A percentile compares a stretch with the other conserved stretches of the same genome.
Evolutionary conservation across 192 early-diverging fungal species (phyloP).

Genomic region (Entophlyctis luteolus): DNA sequence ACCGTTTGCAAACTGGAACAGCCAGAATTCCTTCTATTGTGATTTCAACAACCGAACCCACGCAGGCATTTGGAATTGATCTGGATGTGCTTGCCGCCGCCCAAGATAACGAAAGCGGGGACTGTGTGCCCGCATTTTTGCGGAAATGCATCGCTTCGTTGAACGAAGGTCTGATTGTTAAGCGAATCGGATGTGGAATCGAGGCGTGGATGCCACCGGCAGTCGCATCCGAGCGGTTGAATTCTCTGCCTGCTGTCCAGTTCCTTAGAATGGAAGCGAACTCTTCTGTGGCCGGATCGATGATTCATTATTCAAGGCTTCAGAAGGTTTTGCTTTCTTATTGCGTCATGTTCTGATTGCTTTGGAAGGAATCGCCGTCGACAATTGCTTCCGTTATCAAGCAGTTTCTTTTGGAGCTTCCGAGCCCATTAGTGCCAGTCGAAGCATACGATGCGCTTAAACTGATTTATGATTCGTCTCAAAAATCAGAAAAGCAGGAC

Average conservation of each 20-base stretch:
- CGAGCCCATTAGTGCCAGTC: slow-evolving; percentile 21
- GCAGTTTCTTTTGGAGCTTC: slow-evolving; percentile 33
- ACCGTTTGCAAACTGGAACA: slow-evolving; percentile 29
- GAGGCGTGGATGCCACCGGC: slow-evolving; percentile 33
- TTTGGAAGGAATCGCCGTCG: slow-evolving; percentile 4
- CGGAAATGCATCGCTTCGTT: slow-evolving; percentile 26
- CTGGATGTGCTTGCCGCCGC: slow-evolving; percentile 23
- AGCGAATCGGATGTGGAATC: slow-evolving; percentile 10
- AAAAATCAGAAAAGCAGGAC: neutral
- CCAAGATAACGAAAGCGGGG: slow-evolving; percentile 1
- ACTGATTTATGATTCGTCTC: slow-evolving; percentile 31
- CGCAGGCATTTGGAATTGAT: slow-evolving; percentile 34
- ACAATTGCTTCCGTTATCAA: slow-evolving; percentile 35
- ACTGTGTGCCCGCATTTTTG: slow-evolving; percentile 29
- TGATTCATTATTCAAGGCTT: neutral
- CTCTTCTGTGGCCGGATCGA: neutral
- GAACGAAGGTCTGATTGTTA: slow-evolving; percentile 18
- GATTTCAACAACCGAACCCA: neutral
- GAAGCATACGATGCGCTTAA: slow-evolving; percentile 32
- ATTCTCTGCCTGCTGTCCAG: slow-evolving; percentile 36
- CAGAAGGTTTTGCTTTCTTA: neutral
- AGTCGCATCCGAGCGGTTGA: neutral
- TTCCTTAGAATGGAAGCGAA: slow-evolving; percentile 38
- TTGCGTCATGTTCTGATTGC: neutral
- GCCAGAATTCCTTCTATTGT: neutral